A percentile compares a stretch with the other conserved stretches of the same genome.
Evolutionary conservation across 179 eudicot species (phyloP).

Genomic region (Silene coronaria): DNA sequence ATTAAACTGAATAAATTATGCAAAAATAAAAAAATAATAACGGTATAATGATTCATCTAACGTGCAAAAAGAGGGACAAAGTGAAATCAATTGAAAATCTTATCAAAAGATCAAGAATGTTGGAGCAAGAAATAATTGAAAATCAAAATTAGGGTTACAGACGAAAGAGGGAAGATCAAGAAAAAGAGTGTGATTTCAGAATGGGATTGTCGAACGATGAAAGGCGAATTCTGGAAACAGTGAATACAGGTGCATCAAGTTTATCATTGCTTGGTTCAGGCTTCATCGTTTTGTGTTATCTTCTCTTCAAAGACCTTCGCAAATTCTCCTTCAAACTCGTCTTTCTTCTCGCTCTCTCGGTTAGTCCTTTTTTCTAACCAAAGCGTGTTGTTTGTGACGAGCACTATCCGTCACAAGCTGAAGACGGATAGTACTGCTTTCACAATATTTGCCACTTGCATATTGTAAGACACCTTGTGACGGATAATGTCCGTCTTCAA

Average conservation of each 20-base stretch:
- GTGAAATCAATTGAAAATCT: no score
- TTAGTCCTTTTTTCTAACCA: conserved; percentile 23
- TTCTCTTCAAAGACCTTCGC: conserved; percentile 85
- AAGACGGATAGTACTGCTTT: no score
- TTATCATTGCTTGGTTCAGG: conserved; percentile 73
- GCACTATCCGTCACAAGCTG: background rate
- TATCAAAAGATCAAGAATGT: background rate
- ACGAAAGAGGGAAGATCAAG: conserved; percentile 17
- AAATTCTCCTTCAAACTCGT: conserved; percentile 98
- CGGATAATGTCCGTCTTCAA: no score
- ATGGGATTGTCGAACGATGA: conserved; percentile 49
- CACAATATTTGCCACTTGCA: no score
- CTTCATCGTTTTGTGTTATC: conserved; percentile 76
- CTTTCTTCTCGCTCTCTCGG: conserved; percentile 90
- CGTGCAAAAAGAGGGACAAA: no score
- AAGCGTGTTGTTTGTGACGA: no score
- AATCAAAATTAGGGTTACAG: conserved; percentile 15
- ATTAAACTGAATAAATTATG: no score
- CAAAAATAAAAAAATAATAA: no score
- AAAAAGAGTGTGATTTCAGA: background rate
- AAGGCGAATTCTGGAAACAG: conserved; percentile 48
- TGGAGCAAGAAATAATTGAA: background rate
- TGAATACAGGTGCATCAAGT: conserved; percentile 71
- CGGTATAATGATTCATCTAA: no score
- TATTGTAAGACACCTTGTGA: no score